phyloP scores from a whole-genome alignment of 352 stramenopile genomes.

The Phytophthora melonis region DNA sequence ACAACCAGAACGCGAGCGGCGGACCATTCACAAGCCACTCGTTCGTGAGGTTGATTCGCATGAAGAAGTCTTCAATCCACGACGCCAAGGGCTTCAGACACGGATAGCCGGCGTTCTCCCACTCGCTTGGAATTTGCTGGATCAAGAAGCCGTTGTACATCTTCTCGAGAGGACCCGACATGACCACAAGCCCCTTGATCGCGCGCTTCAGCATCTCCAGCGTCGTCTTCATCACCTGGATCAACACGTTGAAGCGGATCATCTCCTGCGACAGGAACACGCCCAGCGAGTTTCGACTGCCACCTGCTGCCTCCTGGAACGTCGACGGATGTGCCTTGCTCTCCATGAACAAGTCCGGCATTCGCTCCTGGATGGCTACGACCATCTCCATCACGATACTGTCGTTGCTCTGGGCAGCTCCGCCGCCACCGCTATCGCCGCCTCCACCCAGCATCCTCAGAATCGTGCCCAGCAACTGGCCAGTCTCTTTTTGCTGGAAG shows the following conservation, averaged over 20 bases:
- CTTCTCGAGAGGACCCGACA: conserved; percentile 90
- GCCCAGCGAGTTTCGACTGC: conserved; percentile 93
- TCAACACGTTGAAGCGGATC: conserved; percentile 91
- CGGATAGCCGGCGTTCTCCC: conserved; percentile 92
- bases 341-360: conserved; percentile 77
- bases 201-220: conserved; percentile 90
- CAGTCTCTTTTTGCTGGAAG: conserved; percentile 94
- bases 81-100: conserved; percentile 92
- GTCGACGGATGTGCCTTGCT: conserved; percentile 76
- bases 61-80: conserved; percentile 95
- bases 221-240: conserved; percentile 87
- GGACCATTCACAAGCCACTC: conserved; percentile 89
- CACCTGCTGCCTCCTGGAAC: conserved; percentile 81
- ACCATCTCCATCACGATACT: conserved; percentile 88
- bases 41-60: conserved; percentile 83
- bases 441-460: conserved; percentile 80
- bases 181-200: conserved; percentile 92
- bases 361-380: conserved; percentile 78
- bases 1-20: conserved; percentile 91
- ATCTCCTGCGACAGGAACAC: conserved; percentile 94
- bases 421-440: conserved; percentile 50
- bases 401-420: conserved; percentile 69
- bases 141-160: conserved; percentile 95
- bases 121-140: conserved; percentile 88
- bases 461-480: conserved; percentile 74